Evolutionary conservation across 257 asterid genomes (phyloP).

Genomic region (Mitragyna speciosa): DNA sequence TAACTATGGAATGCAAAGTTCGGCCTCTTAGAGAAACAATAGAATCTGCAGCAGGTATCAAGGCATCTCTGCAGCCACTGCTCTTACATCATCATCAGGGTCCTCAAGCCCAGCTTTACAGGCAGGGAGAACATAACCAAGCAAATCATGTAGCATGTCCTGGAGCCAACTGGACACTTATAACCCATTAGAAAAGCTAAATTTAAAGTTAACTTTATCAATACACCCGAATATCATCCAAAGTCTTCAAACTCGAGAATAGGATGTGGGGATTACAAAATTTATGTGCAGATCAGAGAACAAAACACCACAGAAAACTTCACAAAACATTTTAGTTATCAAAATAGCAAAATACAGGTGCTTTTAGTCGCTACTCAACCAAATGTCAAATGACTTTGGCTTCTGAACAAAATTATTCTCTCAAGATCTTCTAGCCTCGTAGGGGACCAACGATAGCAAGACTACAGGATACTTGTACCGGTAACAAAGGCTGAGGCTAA

Average conservation of each 20-base stretch:
- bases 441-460: background rate
- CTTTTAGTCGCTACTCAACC: background rate
- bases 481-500: constrained; percentile 6
- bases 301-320: background rate
- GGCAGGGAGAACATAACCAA: constrained; percentile 79
- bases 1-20: constrained; percentile 75
- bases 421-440: background rate
- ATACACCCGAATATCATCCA: background rate
- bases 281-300: too few species aligned
- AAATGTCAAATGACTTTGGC: background rate
- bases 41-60: constrained; percentile 83
- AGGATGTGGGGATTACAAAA: background rate
- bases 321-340: background rate
- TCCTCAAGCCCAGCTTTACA: constrained; percentile 98
- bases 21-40: constrained; percentile 75
- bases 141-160: constrained; percentile 90
- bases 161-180: constrained; percentile 33
- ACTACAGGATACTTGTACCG: constrained; percentile 1
- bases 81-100: constrained; percentile 99
- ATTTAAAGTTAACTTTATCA: background rate
- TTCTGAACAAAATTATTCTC: background rate
- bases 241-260: background rate
- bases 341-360: background rate
- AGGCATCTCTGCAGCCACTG: constrained; percentile 98
- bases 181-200: background rate